phyloP scores from a whole-genome alignment of 768 basidiomycete species.

The Xerocomus brunneocitrinus region DNA sequence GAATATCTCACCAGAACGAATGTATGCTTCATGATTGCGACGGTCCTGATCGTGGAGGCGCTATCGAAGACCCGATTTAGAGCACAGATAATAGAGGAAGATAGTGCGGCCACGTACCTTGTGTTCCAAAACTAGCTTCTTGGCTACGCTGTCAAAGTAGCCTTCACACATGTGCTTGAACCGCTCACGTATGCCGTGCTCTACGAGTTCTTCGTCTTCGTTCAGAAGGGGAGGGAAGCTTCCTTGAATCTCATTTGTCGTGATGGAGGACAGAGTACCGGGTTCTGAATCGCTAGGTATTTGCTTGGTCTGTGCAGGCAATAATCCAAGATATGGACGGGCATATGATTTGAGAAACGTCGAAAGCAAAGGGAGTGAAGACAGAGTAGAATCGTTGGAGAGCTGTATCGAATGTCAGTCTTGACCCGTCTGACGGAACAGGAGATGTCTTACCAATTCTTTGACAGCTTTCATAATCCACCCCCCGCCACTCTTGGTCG shows the following conservation, averaged over 20 bases:
- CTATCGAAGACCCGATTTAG: constrained; percentile 37
- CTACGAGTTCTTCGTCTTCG: constrained; percentile 73
- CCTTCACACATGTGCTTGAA: constrained; percentile 92
- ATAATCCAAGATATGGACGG: constrained; percentile 80
- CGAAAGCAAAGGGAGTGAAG: constrained; percentile 84
- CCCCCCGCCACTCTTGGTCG: constrained; percentile 70
- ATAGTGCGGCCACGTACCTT: constrained; percentile 48
- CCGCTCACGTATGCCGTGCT: constrained; percentile 79
- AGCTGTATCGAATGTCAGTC: constrained; percentile 45
- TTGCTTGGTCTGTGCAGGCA: constrained; percentile 55
- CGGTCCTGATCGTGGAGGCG: constrained; percentile 95
- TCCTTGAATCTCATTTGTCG: constrained; percentile 30
- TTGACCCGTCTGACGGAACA: constrained; percentile 8
- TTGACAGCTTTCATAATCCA: constrained; percentile 86
- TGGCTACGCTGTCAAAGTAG: constrained; percentile 88
- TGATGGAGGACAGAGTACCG: constrained; percentile 46
- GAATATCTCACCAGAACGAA: constrained; percentile 98
- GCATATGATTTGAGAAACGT: constrained; percentile 94
- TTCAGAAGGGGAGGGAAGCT: constrained; percentile 39
- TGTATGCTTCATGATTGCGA: constrained; percentile 97
- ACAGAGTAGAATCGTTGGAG: constrained; percentile 80
- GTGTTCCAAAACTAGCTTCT: constrained; percentile 89
- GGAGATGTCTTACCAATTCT: constrained; percentile 61
- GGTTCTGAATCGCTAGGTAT: constrained; percentile 51
- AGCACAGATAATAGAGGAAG: background rate